These are phyloP conservation scores for Saprolegnia parasitica DNA, from an alignment of 352 stramenopile species.

Conservation along the genomic window DNA sequence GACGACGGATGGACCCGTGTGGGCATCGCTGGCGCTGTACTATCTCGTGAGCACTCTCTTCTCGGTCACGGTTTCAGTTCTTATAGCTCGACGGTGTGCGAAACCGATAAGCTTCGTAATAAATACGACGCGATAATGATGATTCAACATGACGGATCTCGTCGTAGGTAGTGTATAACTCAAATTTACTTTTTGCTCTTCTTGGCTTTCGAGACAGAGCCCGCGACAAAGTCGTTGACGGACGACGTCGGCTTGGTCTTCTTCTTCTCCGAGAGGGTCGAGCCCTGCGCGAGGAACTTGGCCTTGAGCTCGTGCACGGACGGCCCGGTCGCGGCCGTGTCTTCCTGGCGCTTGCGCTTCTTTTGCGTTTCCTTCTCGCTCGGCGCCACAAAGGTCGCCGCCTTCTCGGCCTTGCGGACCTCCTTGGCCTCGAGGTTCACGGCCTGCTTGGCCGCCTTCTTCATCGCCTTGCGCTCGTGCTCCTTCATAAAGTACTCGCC, in stretches of 20 bases:
- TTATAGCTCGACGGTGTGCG: too few species aligned
- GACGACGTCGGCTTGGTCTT: neutral
- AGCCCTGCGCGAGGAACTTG: slow-evolving; percentile 65
- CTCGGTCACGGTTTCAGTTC: too few species aligned
- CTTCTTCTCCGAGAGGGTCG: neutral
- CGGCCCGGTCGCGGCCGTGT: slow-evolving; percentile 36
- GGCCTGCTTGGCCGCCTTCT: slow-evolving; percentile 84
- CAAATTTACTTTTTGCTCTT: slow-evolving; percentile 17
- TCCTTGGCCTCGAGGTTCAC: slow-evolving; percentile 53
- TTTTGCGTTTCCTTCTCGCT: slow-evolving; percentile 71
- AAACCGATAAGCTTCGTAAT: too few species aligned
- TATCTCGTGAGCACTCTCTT: too few species aligned
- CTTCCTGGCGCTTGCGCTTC: slow-evolving; percentile 60
- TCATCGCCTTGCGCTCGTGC: slow-evolving; percentile 89
- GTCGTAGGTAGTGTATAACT: neutral
- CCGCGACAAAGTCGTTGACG: slow-evolving; percentile 8
- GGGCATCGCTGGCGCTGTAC: too few species aligned
- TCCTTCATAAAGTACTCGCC: slow-evolving; percentile 99
- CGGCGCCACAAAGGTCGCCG: slow-evolving; percentile 63
- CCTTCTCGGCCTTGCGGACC: slow-evolving; percentile 69
- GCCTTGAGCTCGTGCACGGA: slow-evolving; percentile 72
- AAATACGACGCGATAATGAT: too few species aligned
- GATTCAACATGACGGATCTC: too few species aligned
- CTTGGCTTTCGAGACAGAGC: slow-evolving; percentile 8
- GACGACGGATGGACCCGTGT: too few species aligned